Conservation (phyloP, 257 asterid species). For the Solanum sejunctum region DNA sequence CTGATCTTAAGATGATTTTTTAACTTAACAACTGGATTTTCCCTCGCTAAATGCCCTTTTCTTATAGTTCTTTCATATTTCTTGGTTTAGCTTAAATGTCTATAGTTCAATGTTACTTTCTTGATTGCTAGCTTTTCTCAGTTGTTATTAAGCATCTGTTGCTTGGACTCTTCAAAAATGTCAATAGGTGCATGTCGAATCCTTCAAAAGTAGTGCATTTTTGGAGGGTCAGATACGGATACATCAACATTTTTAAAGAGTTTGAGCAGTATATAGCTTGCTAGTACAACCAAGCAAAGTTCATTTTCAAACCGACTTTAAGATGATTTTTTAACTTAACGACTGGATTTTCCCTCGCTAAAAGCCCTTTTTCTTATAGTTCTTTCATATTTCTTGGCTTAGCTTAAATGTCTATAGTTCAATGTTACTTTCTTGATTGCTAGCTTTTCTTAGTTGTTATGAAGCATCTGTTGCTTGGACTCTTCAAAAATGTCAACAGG, state of each 20-base stretch:
- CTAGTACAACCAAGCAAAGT: neutral
- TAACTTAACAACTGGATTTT: neutral
- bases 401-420: no score
- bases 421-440: neutral
- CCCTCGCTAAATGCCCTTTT: no score
- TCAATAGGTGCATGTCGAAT: neutral
- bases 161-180: neutral
- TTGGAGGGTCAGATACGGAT: no score
- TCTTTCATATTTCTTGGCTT: neutral
- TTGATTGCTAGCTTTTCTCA: neutral
- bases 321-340: neutral
- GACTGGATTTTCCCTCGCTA: no score
- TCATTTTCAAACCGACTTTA: neutral
- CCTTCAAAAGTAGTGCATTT: no score
- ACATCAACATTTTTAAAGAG: neutral
- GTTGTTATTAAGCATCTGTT: neutral
- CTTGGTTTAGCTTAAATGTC: neutral
- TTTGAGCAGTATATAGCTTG: neutral
- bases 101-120: neutral
- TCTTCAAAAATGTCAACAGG: neutral
- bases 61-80: neutral
- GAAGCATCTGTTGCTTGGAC: neutral
- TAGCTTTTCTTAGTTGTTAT: neutral
- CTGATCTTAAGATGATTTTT: neutral
- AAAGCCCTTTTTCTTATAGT: no score